A percentile compares a stretch with the other conserved stretches of the same genome.
Evolutionary conservation across 2,329 filamentous ascomycete species (phyloP).

Genomic region (Neonectria magnoliae): DNA sequence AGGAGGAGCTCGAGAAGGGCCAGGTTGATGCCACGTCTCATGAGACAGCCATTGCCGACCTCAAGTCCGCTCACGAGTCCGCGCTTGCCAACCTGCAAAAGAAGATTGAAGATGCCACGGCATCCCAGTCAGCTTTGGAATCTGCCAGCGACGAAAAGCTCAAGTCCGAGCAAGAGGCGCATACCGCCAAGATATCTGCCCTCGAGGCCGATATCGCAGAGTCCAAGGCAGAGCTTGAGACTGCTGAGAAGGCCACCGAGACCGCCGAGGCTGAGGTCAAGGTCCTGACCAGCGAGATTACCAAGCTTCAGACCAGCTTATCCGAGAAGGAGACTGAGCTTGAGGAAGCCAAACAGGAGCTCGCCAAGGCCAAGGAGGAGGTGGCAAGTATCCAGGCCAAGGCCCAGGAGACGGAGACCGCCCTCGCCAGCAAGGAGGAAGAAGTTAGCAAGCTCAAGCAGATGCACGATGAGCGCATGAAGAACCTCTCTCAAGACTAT

Average conservation of each 20-base stretch:
- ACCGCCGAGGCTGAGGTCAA: constrained; percentile 57
- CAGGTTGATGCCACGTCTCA: constrained; percentile 57
- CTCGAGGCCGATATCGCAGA: constrained; percentile 64
- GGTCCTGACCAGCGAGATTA: constrained; percentile 52
- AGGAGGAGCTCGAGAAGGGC: constrained; percentile 59
- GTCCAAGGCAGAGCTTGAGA: constrained; percentile 59
- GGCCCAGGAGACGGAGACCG: constrained; percentile 58
- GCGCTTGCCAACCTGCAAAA: constrained; percentile 61
- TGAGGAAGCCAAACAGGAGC: constrained; percentile 52
- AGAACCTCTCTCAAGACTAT: constrained; percentile 68
- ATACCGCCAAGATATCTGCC: constrained; percentile 56
- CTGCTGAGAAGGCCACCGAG: constrained; percentile 57
- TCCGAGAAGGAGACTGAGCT: constrained; percentile 59
- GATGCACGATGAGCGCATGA: constrained; percentile 67
- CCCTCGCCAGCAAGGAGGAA: constrained; percentile 59
- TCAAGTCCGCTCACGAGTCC: constrained; percentile 61
- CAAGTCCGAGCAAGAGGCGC: constrained; percentile 57
- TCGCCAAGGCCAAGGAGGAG: constrained; percentile 56
- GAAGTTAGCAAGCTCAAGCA: constrained; percentile 62
- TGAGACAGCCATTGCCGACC: constrained; percentile 59
- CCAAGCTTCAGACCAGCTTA: constrained; percentile 52
- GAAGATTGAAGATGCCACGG: constrained; percentile 63
- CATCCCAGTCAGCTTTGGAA: constrained; percentile 58
- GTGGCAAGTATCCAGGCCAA: constrained; percentile 60
- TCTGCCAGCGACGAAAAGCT: constrained; percentile 56